Evolutionary conservation across 2,329 filamentous ascomycete species (phyloP).

Genomic region (Fonsecaea erecta): DNA sequence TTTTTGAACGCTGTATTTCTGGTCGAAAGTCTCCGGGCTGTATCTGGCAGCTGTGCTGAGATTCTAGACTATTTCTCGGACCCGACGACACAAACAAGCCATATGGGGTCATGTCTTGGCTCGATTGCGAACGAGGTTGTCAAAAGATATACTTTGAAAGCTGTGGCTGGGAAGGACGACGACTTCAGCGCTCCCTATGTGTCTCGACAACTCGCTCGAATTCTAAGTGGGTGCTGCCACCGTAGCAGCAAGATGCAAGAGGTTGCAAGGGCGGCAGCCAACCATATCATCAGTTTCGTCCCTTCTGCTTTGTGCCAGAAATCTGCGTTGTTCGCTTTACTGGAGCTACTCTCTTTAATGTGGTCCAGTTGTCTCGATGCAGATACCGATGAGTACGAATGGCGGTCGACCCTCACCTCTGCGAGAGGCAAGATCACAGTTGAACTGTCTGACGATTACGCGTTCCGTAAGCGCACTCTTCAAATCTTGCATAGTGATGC

Average conservation of each 20-base stretch:
- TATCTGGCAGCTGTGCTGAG: constrained; percentile 86
- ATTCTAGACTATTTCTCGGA: constrained; percentile 93
- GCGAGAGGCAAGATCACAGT: constrained; percentile 76
- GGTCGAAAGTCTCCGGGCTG: constrained; percentile 84
- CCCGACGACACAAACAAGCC: constrained; percentile 71
- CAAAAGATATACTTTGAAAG: constrained; percentile 77
- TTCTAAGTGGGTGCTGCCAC: constrained; percentile 90
- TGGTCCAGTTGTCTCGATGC: constrained; percentile 93
- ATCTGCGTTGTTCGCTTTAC: constrained; percentile 84
- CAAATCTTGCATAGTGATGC: constrained; percentile 77
- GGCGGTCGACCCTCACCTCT: constrained; percentile 79
- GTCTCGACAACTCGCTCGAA: constrained; percentile 79
- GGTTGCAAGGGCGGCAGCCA: constrained; percentile 80
- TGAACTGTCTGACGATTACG: constrained; percentile 91
- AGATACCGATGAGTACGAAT: constrained; percentile 92
- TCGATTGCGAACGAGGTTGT: constrained; percentile 71
- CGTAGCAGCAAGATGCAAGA: constrained; percentile 89
- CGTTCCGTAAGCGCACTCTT: constrained; percentile 77
- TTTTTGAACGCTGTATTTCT: constrained; percentile 90
- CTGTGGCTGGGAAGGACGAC: constrained; percentile 70
- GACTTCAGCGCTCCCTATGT: constrained; percentile 89
- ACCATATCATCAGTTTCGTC: constrained; percentile 80
- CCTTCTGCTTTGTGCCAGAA: constrained; percentile 90
- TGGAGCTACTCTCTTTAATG: constrained; percentile 91
- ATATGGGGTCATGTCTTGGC: constrained; percentile 66